Base-by-base conservation (phyloP, 1,284 basidiomycete genomes). In the Fereydounia khargensis region DNA sequence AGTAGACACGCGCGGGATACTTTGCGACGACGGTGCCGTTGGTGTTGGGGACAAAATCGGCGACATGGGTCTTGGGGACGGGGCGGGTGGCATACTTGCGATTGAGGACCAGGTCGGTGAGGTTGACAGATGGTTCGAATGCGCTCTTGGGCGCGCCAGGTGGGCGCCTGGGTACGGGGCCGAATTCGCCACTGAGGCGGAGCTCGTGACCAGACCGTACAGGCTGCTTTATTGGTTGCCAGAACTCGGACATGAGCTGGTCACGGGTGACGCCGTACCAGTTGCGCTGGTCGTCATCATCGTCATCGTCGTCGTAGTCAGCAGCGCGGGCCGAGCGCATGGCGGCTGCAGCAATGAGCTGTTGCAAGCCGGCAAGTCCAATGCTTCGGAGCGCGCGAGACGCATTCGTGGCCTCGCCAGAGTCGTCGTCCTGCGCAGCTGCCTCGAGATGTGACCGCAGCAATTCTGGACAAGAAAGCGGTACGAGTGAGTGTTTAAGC, bases 21-120 rank as follows among this genome's bases (percentile, higher is more conserved):
- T 81, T 80, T 1, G 90, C 89, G 0, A 97, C 91, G 10, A 89
- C 83, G 1, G 88, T 88, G 3, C 94, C 94, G 56, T 83, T 82
- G 3, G 86, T 84, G 69, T 95, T 96, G 0, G 92, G 94, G 9
- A 95, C 78, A 18, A 88, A 79, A 11, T 78, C 33, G 3, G 78
- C 74, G 17, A 71, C 36, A 24, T 55, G 30, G 10, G 48, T 30
- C 64, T 79, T 82, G 51, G 76, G 78, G 2, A 77, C 50, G 78
- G 38, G 80, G 76, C 39, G 69, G 65, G 46, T 39, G 21, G 53
- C 49, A 24, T 53, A 50, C 27, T 67, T 63, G 38, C 59, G 60
- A 13, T 47, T 39, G 13, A 46, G 28, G 23, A 69, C 40, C 10
- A 55, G 51, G n/a, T 51, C 47, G 13, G 52, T 33, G 7, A 67